These are phyloP conservation scores for Acrocalymma vagum DNA, from an alignment of 2,329 filamentous ascomycete genomes.

Conservation along the genomic window DNA sequence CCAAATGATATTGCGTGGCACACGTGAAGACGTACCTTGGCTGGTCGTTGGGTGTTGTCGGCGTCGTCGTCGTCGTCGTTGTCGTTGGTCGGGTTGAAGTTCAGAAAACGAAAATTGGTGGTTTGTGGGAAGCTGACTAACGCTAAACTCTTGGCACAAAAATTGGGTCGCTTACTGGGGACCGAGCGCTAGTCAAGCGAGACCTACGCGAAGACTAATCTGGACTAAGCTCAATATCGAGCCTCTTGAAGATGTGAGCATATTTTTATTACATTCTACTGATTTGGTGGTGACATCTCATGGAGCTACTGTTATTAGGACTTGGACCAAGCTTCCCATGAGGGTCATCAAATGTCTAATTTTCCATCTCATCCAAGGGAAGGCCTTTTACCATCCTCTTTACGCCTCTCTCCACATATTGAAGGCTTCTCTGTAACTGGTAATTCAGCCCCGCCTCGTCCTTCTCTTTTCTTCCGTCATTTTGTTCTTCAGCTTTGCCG, in stretches of 20 bases:
- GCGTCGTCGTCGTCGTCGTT: slow-evolving; percentile 40
- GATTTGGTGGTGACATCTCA: too few species aligned
- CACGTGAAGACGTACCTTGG: slow-evolving; percentile 42
- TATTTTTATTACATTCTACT: too few species aligned
- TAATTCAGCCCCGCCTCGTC: slow-evolving; percentile 21
- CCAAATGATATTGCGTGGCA: slow-evolving; percentile 1
- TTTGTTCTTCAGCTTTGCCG: slow-evolving; percentile 3
- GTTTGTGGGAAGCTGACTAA: slow-evolving; percentile 37
- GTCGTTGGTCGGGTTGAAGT: slow-evolving; percentile 28
- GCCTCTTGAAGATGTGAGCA: too few species aligned
- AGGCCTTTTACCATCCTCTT: slow-evolving; percentile 43
- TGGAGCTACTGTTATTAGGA: too few species aligned
- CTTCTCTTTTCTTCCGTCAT: slow-evolving; percentile 6
- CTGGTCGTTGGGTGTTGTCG: slow-evolving; percentile 46
- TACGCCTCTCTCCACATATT: slow-evolving; percentile 41
- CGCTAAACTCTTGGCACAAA: slow-evolving; percentile 26
- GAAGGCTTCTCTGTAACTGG: slow-evolving; percentile 30
- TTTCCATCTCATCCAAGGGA: slow-evolving; percentile 20
- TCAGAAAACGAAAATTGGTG: slow-evolving; percentile 33
- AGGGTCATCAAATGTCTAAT: too few species aligned
- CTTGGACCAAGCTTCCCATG: too few species aligned
- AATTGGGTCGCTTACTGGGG: too few species aligned
- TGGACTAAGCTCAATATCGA: too few species aligned
- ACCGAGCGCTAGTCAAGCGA: neutral
- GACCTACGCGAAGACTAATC: slow-evolving; percentile 5